Conservation (phyloP, 2,329 filamentous ascomycete species). For the Niveomyces coronatus region DNA sequence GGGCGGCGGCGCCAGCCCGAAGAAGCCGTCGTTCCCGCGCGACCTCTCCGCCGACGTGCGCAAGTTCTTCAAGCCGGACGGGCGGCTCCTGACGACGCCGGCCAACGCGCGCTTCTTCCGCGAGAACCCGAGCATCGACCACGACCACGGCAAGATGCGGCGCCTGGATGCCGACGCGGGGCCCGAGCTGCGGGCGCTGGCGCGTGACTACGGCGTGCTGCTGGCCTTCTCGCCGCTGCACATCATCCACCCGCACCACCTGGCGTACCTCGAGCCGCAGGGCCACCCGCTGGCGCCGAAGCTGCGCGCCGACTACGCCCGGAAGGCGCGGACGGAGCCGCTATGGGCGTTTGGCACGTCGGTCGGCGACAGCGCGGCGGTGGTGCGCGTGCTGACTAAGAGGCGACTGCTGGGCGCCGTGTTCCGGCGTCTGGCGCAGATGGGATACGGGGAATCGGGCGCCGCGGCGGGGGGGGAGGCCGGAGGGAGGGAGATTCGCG, state of each 20-base stretch:
- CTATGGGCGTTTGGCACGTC: constrained; percentile 23
- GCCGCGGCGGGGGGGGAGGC: constrained; percentile 8
- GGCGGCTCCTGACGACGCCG: constrained; percentile 7
- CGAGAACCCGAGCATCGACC: constrained; percentile 8
- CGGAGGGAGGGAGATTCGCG: constrained; percentile 12
- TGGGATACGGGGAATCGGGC: constrained; percentile 15
- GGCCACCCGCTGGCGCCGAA: constrained; percentile 22
- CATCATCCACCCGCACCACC: constrained; percentile 23
- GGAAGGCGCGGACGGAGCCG: constrained; percentile 17
- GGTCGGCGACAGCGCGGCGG: constrained; percentile 8
- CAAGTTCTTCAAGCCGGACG: constrained; percentile 2
- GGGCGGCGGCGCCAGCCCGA: no score
- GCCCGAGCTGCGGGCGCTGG: constrained; percentile 10
- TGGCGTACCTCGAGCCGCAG: constrained; percentile 21
- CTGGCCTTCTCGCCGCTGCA: constrained; percentile 20
- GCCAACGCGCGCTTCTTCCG: constrained; percentile 13
- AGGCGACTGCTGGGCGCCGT: constrained; percentile 19
- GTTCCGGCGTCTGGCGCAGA: constrained; percentile 17
- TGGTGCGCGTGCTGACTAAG: constrained; percentile 18
- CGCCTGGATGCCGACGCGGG: neutral
- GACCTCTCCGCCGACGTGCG: constrained; percentile 1
- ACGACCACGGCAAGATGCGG: constrained; percentile 7
- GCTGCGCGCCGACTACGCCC: constrained; percentile 19
- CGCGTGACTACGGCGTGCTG: constrained; percentile 14
- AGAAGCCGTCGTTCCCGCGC: neutral